phyloP scores from a whole-genome alignment of 805 yeast genomes.

The Ogataea siamensis region DNA sequence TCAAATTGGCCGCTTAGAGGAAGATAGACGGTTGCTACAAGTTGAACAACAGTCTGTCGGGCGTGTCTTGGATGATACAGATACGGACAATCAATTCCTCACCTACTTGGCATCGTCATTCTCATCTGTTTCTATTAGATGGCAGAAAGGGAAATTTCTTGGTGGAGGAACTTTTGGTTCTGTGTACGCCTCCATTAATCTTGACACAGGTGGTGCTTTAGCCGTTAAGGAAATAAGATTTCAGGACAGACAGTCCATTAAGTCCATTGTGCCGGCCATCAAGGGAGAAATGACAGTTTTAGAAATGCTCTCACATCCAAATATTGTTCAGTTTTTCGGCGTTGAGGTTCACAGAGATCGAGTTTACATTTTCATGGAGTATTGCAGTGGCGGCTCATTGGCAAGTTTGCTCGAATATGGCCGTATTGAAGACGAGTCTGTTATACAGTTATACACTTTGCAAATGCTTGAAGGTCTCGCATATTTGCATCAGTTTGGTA shows the following conservation, averaged over 20 bases:
- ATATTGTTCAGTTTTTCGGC: conserved; percentile 93
- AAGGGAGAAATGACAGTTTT: conserved; percentile 96
- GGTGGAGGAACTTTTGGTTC: conserved; percentile 97
- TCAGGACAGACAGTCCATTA: conserved; percentile 82
- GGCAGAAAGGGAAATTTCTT: conserved; percentile 93
- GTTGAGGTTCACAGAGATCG: conserved; percentile 96
- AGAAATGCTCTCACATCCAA: conserved; percentile 94
- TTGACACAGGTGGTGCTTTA: conserved; percentile 93
- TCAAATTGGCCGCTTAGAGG: conserved; percentile 64
- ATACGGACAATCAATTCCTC: conserved; percentile 82
- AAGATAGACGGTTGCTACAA: conserved; percentile 42
- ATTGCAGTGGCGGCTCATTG: conserved; percentile 92
- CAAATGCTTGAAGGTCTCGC: conserved; percentile 96
- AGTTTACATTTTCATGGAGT: conserved; percentile 96
- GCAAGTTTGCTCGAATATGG: conserved; percentile 87
- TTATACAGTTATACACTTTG: conserved; percentile 82
- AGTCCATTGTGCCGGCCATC: conserved; percentile 80
- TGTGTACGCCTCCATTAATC: conserved; percentile 86
- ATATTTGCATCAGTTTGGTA: conserved; percentile 88
- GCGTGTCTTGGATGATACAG: conserved; percentile 82
- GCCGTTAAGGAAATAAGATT: conserved; percentile 95
- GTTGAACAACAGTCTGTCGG: conserved; percentile 63
- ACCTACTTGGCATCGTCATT: conserved; percentile 84
- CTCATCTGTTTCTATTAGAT: conserved; percentile 85
- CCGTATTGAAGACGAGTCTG: conserved; percentile 90